Evolutionary conservation across 1,284 basidiomycete species (phyloP).

Genomic region (Coniferiporia sulphurascens): DNA sequence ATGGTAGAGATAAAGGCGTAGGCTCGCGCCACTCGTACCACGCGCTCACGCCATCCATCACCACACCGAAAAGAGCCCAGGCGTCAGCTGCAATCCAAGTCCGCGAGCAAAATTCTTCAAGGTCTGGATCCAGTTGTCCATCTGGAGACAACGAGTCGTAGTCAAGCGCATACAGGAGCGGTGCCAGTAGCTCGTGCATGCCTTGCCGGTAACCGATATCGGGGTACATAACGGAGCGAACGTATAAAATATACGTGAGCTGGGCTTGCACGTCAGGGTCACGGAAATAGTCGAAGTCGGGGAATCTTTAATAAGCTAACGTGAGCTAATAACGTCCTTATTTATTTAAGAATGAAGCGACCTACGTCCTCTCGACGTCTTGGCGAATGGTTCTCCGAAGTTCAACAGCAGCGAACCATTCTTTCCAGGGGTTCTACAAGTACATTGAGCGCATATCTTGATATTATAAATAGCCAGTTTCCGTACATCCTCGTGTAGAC

Average conservation of each 20-base stretch:
- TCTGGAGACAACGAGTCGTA: constrained; percentile 61
- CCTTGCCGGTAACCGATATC: constrained; percentile 89
- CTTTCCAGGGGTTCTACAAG: constrained; percentile 82
- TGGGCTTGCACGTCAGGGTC: constrained; percentile 68
- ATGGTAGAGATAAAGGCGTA: constrained; percentile 24
- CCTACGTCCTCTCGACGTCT: constrained; percentile 89
- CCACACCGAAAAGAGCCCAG: constrained; percentile 70
- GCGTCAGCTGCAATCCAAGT: constrained; percentile 79
- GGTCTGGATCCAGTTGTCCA: constrained; percentile 26
- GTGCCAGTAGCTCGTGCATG: constrained; percentile 93
- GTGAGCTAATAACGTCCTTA: neutral
- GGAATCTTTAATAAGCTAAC: constrained; percentile 53
- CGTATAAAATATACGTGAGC: constrained; percentile 80
- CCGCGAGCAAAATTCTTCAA: constrained; percentile 60
- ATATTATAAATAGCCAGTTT: neutral
- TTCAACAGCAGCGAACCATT: constrained; percentile 86
- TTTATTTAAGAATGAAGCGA: constrained; percentile 19
- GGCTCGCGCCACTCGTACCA: constrained; percentile 90
- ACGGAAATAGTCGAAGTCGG: constrained; percentile 86
- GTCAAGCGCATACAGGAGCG: constrained; percentile 76
- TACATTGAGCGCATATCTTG: constrained; percentile 12
- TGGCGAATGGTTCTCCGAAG: constrained; percentile 82
- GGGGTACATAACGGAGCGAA: constrained; percentile 73
- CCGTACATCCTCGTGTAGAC: constrained; percentile 72
- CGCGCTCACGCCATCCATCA: constrained; percentile 72